phyloP scores from a whole-genome alignment of 2,329 filamentous ascomycete genomes.

The Davidsoniella virescens region DNA sequence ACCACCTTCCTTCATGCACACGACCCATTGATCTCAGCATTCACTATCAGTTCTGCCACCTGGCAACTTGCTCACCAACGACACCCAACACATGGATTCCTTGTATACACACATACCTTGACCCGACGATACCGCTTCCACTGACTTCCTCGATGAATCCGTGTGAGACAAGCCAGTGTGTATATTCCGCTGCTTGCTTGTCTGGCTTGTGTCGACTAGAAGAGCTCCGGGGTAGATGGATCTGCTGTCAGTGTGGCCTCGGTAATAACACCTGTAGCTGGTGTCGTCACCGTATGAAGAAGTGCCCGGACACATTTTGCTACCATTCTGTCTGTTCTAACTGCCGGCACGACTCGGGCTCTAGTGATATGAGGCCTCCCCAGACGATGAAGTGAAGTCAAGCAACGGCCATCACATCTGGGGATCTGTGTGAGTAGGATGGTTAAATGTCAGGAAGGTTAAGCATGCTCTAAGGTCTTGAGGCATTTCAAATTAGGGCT shows the following conservation, averaged over 20 bases:
- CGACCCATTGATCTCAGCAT: conserved; percentile 25
- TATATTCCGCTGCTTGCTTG: conserved; percentile 28
- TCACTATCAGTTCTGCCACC: conserved; percentile 28
- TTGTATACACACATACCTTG: conserved; percentile 17
- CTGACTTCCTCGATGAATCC: conserved; percentile 19
- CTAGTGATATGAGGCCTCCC: neutral
- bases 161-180: conserved; percentile 29
- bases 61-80: conserved; percentile 12
- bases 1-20: conserved; percentile 29
- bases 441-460: too few species aligned
- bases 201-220: conserved; percentile 32
- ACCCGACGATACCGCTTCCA: conserved; percentile 13
- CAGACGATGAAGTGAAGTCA: too few species aligned
- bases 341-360: conserved; percentile 23
- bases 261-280: conserved; percentile 29
- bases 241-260: conserved; percentile 32
- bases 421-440: too few species aligned
- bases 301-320: conserved; percentile 33
- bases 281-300: conserved; percentile 30
- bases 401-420: too few species aligned
- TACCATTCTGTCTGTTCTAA: conserved; percentile 32
- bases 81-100: conserved; percentile 15
- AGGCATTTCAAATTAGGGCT: too few species aligned
- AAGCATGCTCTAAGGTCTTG: too few species aligned
- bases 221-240: conserved; percentile 32